Percentiles rank a stretch among this genome's conserved stretches.
Conservation (phyloP, 192 early-diverging fungal genomes). For the Backusella psychrophila region DNA sequence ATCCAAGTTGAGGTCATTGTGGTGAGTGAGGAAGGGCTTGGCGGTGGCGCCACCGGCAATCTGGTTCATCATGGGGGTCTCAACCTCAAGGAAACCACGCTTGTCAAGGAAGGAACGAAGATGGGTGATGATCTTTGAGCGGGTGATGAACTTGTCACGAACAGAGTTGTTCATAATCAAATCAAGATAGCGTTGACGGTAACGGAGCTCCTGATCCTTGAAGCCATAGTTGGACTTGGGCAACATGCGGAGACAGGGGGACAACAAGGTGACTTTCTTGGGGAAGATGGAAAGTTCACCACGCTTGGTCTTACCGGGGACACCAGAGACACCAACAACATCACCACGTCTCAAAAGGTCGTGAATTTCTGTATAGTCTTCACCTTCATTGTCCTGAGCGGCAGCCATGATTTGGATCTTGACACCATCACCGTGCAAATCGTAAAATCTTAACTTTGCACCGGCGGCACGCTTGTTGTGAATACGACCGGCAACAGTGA, state of each 20-base stretch:
- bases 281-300: constrained; percentile 97
- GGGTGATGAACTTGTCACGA: constrained; percentile 90
- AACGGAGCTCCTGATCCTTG: constrained; percentile 96
- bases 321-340: constrained; percentile 91
- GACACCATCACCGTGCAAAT: constrained; percentile 88
- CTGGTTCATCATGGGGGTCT: constrained; percentile 99
- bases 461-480: constrained; percentile 94
- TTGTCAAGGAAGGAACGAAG: constrained; percentile 93
- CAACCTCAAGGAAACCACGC: constrained; percentile 96
- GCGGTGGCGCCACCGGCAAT: constrained; percentile 98
- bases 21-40: constrained; percentile 98
- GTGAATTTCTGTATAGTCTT: constrained; percentile 77
- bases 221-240: constrained; percentile 95
- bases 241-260: constrained; percentile 95
- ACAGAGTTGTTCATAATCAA: constrained; percentile 98
- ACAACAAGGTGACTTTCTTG: constrained; percentile 79
- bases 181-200: constrained; percentile 97
- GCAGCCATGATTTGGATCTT: constrained; percentile 95
- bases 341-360: constrained; percentile 89
- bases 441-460: constrained; percentile 94
- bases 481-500: constrained; percentile 88
- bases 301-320: constrained; percentile 88
- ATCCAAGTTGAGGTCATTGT: constrained; percentile 99
- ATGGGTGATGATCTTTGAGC: constrained; percentile 95
- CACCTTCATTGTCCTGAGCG: constrained; percentile 60